A percentile compares a stretch with the other conserved stretches of the same genome.
phyloP scores from a whole-genome alignment of 306 rosid species.

The Cucumis cinereus region DNA sequence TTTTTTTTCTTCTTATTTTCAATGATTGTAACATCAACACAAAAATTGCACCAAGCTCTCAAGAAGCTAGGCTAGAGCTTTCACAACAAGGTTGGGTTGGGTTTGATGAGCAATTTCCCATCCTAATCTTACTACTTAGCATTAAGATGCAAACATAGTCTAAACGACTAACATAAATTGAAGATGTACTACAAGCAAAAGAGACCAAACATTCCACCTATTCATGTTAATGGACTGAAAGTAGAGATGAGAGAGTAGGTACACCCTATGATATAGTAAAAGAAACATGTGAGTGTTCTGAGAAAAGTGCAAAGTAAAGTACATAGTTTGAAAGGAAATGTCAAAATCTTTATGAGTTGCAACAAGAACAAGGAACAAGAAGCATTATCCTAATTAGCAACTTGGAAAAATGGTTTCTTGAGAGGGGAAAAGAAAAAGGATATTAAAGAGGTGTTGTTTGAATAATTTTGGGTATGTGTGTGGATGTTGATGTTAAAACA shows the following conservation, averaged over 20 bases:
- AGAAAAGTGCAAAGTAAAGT: neutral
- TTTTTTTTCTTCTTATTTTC: neutral
- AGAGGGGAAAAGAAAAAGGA: neutral
- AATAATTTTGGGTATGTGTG: neutral
- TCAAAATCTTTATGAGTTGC: neutral
- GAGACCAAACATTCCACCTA: too few relatives aligned
- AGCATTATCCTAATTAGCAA: neutral
- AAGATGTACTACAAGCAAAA: neutral
- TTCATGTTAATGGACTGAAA: too few relatives aligned
- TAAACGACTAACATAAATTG: too few relatives aligned
- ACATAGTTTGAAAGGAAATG: neutral
- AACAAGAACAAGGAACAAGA: neutral
- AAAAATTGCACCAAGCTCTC: neutral
- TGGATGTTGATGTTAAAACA: neutral
- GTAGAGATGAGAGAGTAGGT: too few relatives aligned
- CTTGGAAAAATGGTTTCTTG: neutral
- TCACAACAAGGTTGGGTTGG: neutral
- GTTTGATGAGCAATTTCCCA: neutral
- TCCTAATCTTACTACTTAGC: too few relatives aligned
- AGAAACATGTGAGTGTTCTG: neutral
- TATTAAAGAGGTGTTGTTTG: neutral
- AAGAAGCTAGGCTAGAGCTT: neutral
- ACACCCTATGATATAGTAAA: neutral
- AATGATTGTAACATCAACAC: neutral
- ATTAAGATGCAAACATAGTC: too few relatives aligned